These are phyloP conservation scores for Ophiocordyceps sinensis DNA, from an alignment of 2,329 filamentous ascomycete species.

Conservation along the genomic window DNA sequence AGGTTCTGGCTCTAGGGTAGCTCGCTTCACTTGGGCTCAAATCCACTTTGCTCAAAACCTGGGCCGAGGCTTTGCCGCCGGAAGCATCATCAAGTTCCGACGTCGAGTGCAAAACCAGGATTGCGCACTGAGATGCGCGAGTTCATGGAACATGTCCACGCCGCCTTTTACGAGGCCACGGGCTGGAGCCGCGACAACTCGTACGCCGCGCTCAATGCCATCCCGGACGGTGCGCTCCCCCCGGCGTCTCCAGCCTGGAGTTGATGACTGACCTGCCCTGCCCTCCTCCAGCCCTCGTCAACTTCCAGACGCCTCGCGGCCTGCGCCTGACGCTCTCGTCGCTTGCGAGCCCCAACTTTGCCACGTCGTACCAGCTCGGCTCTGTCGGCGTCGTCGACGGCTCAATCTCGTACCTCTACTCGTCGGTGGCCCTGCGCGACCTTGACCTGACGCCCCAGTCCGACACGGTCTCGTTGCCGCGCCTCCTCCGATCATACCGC, in stretches of 20 bases:
- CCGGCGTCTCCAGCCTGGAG: not conserved
- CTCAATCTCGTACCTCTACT: conserved; percentile 94
- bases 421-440: conserved; percentile 56
- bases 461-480: conserved; percentile 58
- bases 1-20: too few relatives aligned
- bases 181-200: conserved; percentile 88
- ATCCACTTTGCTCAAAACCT: too few relatives aligned
- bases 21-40: too few relatives aligned
- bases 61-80: not conserved
- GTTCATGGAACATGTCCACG: conserved; percentile 95
- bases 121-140: conserved; percentile 54
- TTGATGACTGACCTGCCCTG: conserved; percentile 1
- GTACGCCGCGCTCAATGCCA: conserved; percentile 74
- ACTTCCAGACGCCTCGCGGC: conserved; percentile 75
- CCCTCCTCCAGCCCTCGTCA: conserved; percentile 63
- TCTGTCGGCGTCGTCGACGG: conserved; percentile 87
- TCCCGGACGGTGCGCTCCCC: conserved; percentile 49
- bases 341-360: conserved; percentile 82
- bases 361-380: conserved; percentile 83
- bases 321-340: conserved; percentile 80
- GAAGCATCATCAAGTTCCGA: not conserved
- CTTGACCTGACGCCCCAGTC: conserved; percentile 53
- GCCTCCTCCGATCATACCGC: conserved; percentile 70
- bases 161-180: conserved; percentile 74
- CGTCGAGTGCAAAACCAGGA: conserved; percentile 10